Percentiles rank a stretch among this genome's conserved stretches.
Evolutionary conservation across 106 monocot genomes (phyloP).

Genomic region (Dioscorea zingiberensis): DNA sequence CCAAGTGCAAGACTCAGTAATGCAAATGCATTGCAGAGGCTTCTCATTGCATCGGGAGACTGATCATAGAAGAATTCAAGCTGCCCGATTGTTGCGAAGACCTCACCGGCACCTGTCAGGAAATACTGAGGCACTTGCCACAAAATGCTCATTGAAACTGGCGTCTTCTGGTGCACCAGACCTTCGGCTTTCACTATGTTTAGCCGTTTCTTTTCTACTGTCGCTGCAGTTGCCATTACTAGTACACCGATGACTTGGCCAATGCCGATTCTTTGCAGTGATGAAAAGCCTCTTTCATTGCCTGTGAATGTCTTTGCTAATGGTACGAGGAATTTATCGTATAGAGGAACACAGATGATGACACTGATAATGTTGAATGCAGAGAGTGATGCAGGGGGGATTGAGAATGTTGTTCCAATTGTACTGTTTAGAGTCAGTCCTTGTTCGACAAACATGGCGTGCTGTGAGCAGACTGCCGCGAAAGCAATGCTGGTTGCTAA

Average conservation of each 20-base stretch:
- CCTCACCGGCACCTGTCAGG: conserved; percentile 45
- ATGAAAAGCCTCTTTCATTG: conserved; percentile 57
- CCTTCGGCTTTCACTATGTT: conserved; percentile 31
- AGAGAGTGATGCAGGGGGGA: conserved; percentile 62
- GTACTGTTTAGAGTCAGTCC: conserved; percentile 54
- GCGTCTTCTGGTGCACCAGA: conserved; percentile 26
- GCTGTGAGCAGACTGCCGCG: conserved; percentile 47
- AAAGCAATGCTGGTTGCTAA: conserved; percentile 54
- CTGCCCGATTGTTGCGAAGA: conserved; percentile 52
- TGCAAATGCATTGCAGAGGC: conserved; percentile 49
- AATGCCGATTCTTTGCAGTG: conserved; percentile 56
- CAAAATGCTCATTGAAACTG: conserved; percentile 50
- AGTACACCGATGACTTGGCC: conserved; percentile 56
- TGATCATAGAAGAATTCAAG: conserved; percentile 68
- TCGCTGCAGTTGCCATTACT: conserved; percentile 44
- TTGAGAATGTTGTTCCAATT: conserved; percentile 31
- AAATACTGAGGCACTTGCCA: conserved; percentile 68
- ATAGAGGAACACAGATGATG: conserved; percentile 54
- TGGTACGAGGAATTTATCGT: conserved; percentile 49
- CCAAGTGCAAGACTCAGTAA: conserved; percentile 46
- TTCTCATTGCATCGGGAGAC: conserved; percentile 65
- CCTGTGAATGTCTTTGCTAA: conserved; percentile 41
- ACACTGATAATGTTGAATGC: conserved; percentile 55
- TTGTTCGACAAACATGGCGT: conserved; percentile 62
- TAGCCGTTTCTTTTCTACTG: conserved; percentile 51